A percentile compares a stretch with the other conserved stretches of the same genome.
phyloP scores from a whole-genome alignment of 495 filamentous ascomycete species.

The Annulohypoxylon nitens region DNA sequence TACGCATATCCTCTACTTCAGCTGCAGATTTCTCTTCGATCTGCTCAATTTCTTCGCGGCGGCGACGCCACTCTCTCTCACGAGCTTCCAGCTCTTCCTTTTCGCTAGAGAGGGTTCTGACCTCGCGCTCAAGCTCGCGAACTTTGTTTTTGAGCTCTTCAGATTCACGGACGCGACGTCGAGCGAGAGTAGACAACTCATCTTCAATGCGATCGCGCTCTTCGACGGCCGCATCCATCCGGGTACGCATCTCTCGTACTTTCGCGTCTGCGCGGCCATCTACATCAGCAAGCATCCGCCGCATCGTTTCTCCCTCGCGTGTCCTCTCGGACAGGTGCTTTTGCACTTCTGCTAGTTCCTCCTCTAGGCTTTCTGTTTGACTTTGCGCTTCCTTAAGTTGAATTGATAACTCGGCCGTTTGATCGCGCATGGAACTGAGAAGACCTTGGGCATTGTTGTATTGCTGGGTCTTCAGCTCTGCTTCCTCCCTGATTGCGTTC shows the following conservation, averaged over 20 bases:
- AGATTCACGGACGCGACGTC: conserved; percentile 81
- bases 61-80: conserved; percentile 74
- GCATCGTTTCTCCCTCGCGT: conserved; percentile 96
- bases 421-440: conserved; percentile 92
- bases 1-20: conserved; percentile 79
- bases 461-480: conserved; percentile 86
- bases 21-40: conserved; percentile 72
- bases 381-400: conserved; percentile 92
- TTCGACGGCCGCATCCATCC: conserved; percentile 88
- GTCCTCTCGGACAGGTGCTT: conserved; percentile 89
- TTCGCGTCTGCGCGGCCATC: conserved; percentile 84
- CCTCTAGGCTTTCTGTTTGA: conserved; percentile 88
- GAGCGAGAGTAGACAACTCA: conserved; percentile 80
- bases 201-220: conserved; percentile 95
- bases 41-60: conserved; percentile 80
- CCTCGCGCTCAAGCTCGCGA: conserved; percentile 83
- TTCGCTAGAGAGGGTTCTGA: conserved; percentile 76
- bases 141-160: conserved; percentile 85
- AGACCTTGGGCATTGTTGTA: conserved; percentile 85
- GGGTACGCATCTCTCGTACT: conserved; percentile 87
- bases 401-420: conserved; percentile 86
- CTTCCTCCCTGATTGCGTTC: conserved; percentile 79
- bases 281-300: conserved; percentile 86
- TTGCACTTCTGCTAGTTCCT: conserved; percentile 90
- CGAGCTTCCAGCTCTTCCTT: conserved; percentile 74